phyloP scores from a whole-genome alignment of 148 eudicot species.

The Rhododendron molle region DNA sequence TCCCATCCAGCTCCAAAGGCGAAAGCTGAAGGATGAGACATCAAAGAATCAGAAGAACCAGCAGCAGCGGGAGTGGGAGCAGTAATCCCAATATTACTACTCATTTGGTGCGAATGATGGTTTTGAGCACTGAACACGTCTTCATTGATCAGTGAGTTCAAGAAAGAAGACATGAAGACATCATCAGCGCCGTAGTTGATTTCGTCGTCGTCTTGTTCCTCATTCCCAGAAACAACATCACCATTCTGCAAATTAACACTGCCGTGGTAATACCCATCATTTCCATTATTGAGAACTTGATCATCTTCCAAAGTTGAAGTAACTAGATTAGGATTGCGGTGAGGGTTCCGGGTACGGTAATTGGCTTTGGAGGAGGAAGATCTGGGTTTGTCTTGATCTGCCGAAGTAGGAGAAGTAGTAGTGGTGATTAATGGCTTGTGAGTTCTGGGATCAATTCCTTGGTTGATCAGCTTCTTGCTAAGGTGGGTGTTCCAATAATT shows the following conservation, averaged over 20 bases:
- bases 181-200: slow-evolving; percentile 20
- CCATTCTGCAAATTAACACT: slow-evolving; percentile 4
- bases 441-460: slow-evolving; percentile 66
- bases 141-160: slow-evolving; percentile 46
- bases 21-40: slow-evolving; percentile 8
- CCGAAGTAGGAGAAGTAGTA: neutral
- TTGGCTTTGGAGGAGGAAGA: slow-evolving; percentile 10
- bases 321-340: neutral
- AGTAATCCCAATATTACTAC: neutral
- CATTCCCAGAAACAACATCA: neutral
- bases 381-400: slow-evolving; percentile 2
- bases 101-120: slow-evolving; percentile 19
- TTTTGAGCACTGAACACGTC: slow-evolving; percentile 24
- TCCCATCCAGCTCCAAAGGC: slow-evolving; percentile 30
- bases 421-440: slow-evolving; percentile 40
- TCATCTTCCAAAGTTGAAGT: slow-evolving; percentile 1
- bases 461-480: slow-evolving; percentile 58
- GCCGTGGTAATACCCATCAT: slow-evolving; percentile 8
- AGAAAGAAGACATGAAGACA: slow-evolving; percentile 38
- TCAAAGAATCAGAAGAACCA: slow-evolving; percentile 14
- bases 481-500: slow-evolving; percentile 71
- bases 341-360: neutral
- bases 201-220: slow-evolving; percentile 12
- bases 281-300: neutral
- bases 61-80: neutral